Base-by-base conservation (phyloP, 208 protist species). In the Lotmaria passim region DNA sequence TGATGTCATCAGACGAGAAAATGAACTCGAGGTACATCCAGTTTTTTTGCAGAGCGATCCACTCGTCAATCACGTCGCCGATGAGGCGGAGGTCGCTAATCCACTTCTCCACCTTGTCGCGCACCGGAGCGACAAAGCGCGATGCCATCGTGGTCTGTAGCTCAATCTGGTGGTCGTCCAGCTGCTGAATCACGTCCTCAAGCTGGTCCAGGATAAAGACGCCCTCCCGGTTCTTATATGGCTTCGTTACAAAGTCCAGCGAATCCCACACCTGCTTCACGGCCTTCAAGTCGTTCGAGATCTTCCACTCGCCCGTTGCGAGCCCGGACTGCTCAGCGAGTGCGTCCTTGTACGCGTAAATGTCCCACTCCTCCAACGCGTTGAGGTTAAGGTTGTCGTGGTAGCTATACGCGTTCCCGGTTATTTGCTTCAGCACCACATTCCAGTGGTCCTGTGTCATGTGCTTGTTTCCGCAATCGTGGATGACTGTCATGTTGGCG, bases 11-110 rank as follows among this genome's bases (percentile, higher is more conserved):
- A 19, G 95, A 98, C 14, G 89, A 93, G 74, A 99, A 99, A 73
- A 99, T 99, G 79, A 98, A 98, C 77, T 99, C 97, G 15, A 99
- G 83, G 79, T 99, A 99, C 85, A 99, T 96, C 97, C 98, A 99
- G 58, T 90, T 94, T 33, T 94, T 96, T 76, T 99, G 98, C 50
- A 97, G 86, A 24, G 85, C 93, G 36, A 98, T 88, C 96, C 97
- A 99, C 64, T 98, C 95, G 31, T 99, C 96, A 44, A 99, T 83
- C 11, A 98, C 93, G 60, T 93, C 87, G 61, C 84, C 59, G 19
- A 98, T 79, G 46, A 85, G 78, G 38, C 81, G 78, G 39, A 98
- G 83, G 50, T 97, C 87, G 33, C 67, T 69, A 65, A 97, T 87
- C 94, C 96, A 98, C 66, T 89, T 86, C 48, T 96, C 90, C 33